Evolutionary conservation across 805 yeast genomes (phyloP).

Genomic region (Ogataea saltuana): DNA sequence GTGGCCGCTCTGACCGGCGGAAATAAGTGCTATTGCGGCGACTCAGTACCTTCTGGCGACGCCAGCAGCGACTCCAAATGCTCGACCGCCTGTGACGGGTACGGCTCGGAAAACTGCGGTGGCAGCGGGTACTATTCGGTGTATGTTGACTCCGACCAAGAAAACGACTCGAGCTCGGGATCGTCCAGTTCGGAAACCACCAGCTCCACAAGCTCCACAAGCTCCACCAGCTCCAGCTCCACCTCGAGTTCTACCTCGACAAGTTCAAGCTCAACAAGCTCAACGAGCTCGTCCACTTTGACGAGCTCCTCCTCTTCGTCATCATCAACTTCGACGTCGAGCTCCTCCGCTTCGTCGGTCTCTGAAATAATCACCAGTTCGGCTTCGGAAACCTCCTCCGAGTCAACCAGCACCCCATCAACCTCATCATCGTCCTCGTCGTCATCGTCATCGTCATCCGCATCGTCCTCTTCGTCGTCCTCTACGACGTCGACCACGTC

Average conservation of each 20-base stretch:
- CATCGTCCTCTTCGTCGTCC: constrained; percentile 11
- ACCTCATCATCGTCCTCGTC: constrained; percentile 19
- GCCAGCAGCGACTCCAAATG: constrained; percentile 41
- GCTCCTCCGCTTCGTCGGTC: constrained; percentile 18
- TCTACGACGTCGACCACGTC: constrained; percentile 15
- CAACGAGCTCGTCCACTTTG: constrained; percentile 18
- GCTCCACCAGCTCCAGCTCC: constrained; percentile 23
- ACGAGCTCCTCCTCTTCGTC: constrained; percentile 20
- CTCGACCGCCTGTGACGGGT: constrained; percentile 56
- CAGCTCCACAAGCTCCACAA: constrained; percentile 10
- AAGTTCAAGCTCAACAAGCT: constrained; percentile 16
- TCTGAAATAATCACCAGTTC: too few species aligned
- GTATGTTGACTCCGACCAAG: constrained; percentile 35
- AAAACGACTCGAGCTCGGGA: constrained; percentile 5
- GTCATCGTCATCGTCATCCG: constrained; percentile 13
- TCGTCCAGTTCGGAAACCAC: constrained; percentile 18
- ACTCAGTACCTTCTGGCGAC: constrained; percentile 37
- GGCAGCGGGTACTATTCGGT: constrained; percentile 49
- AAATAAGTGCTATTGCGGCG: constrained; percentile 66
- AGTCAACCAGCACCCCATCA: constrained; percentile 22
- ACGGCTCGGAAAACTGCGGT: constrained; percentile 65
- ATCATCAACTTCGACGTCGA: constrained; percentile 16
- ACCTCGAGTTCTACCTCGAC: constrained; percentile 21
- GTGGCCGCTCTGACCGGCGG: constrained; percentile 56
- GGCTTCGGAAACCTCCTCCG: constrained; percentile 18